Evolutionary conservation across 352 stramenopile genomes (phyloP).

Genomic region (Sclerospora graminicola): DNA sequence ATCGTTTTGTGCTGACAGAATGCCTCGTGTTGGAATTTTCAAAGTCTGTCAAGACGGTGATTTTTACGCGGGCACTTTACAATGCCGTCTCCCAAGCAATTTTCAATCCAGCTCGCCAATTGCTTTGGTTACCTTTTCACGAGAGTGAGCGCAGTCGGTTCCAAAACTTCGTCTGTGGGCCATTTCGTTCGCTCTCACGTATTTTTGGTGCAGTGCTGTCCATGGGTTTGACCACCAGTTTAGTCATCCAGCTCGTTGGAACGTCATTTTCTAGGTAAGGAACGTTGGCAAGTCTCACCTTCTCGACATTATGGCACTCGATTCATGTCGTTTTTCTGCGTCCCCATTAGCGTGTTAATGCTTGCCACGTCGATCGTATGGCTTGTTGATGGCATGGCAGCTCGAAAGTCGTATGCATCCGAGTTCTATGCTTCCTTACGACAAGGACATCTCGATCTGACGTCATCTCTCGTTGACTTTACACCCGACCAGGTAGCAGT

Average conservation of each 20-base stretch:
- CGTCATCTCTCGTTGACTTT: conserved; percentile 70
- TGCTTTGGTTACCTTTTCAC: conserved; percentile 81
- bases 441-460: conserved; percentile 73
- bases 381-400: conserved; percentile 61
- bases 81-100: conserved; percentile 64
- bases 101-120: conserved; percentile 77
- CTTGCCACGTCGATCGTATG: conserved; percentile 45
- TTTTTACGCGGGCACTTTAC: no score
- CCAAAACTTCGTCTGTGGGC: conserved; percentile 71
- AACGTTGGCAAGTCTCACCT: background rate
- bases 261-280: conserved; percentile 45
- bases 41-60: no score
- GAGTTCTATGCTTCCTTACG: conserved; percentile 82
- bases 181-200: conserved; percentile 68
- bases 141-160: conserved; percentile 53
- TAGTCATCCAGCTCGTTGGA: conserved; percentile 37
- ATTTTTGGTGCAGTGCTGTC: conserved; percentile 68
- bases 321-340: no score
- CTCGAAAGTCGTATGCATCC: conserved; percentile 68
- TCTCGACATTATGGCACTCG: no score
- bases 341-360: conserved; percentile 62
- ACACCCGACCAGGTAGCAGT: conserved; percentile 65
- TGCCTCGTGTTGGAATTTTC: no score
- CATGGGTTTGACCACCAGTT: conserved; percentile 46
- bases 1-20: no score